These are phyloP conservation scores for Carex arenaria DNA, from an alignment of 202 grass and related monocot genomes.

Conservation along the genomic window DNA sequence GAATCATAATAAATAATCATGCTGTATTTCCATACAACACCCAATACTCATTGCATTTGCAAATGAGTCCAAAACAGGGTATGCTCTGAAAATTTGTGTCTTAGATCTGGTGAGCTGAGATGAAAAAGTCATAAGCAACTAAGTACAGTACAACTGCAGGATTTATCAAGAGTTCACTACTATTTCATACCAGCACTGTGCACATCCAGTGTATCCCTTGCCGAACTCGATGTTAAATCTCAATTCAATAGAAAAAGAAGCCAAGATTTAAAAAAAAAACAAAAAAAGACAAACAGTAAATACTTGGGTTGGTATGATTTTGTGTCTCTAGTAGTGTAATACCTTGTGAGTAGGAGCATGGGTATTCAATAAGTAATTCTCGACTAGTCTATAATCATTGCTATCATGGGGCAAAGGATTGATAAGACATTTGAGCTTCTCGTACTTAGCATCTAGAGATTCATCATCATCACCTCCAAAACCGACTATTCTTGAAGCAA, in stretches of 20 bases:
- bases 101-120: background rate
- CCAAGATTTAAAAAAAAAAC: background rate
- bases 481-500: slow-evolving; percentile 87
- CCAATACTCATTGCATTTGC: background rate
- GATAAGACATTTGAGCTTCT: slow-evolving; percentile 72
- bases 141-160: background rate
- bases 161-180: background rate
- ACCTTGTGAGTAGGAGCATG: slow-evolving; percentile 99
- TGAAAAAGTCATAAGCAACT: background rate
- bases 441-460: slow-evolving; percentile 87
- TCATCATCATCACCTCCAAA: slow-evolving; percentile 73
- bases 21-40: background rate
- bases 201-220: background rate
- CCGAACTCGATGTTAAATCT: background rate
- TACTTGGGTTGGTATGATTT: background rate
- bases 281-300: background rate
- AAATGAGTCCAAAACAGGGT: background rate
- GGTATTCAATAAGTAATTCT: slow-evolving; percentile 78
- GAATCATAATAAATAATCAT: background rate
- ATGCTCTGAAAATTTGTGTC: background rate
- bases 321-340: background rate
- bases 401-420: slow-evolving; percentile 59
- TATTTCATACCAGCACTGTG: background rate
- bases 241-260: background rate
- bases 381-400: slow-evolving; percentile 78